phyloP scores from a whole-genome alignment of 768 basidiomycete genomes.

The Russula olivacea region DNA sequence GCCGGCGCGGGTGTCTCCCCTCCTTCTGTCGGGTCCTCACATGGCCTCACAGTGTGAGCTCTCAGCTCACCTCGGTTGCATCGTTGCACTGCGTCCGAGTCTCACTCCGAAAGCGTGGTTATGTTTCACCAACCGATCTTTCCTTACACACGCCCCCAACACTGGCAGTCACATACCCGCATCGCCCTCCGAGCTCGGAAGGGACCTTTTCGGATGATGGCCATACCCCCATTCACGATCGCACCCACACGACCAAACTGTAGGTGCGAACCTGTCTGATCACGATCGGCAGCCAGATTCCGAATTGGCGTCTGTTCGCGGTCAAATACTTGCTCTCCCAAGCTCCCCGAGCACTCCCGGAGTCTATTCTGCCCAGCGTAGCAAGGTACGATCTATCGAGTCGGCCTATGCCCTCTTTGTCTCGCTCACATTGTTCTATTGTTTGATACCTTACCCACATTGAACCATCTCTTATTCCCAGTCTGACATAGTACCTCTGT shows the following conservation, averaged over 20 bases:
- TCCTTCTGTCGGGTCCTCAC: slow-evolving; percentile 37
- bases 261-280: slow-evolving; percentile 83
- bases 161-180: slow-evolving; percentile 45
- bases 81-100: slow-evolving; percentile 51
- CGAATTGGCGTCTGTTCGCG: slow-evolving; percentile 55
- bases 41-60: slow-evolving; percentile 39
- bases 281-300: slow-evolving; percentile 58
- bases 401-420: too few species aligned
- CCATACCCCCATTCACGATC: slow-evolving; percentile 49
- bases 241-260: slow-evolving; percentile 44
- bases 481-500: too few species aligned
- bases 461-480: too few species aligned
- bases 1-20: slow-evolving; percentile 54
- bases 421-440: too few species aligned
- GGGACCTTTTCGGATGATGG: slow-evolving; percentile 29
- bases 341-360: slow-evolving; percentile 67
- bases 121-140: slow-evolving; percentile 58
- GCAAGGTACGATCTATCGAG: too few species aligned
- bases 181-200: slow-evolving; percentile 33
- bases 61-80: slow-evolving; percentile 57
- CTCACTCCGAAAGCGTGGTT: slow-evolving; percentile 50
- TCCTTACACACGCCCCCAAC: slow-evolving; percentile 55
- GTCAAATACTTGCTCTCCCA: slow-evolving; percentile 51
- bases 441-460: too few species aligned
- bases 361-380: too few species aligned